phyloP scores from a whole-genome alignment of 768 basidiomycete species.

The Pseudohyphozyma bogoriensis region DNA sequence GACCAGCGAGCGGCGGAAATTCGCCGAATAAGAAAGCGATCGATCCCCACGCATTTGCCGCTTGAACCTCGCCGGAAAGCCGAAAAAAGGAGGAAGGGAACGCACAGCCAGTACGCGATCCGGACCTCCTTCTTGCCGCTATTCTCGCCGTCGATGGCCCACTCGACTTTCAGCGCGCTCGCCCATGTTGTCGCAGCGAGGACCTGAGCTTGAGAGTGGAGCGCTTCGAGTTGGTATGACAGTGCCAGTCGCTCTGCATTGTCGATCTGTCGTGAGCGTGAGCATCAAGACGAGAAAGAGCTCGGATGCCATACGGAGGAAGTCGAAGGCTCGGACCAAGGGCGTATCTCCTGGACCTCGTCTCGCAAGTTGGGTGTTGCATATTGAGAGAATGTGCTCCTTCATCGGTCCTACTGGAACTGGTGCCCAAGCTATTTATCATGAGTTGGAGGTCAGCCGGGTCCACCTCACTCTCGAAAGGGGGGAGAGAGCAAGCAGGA shows the following conservation, averaged over 20 bases:
- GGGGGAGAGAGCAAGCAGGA: neutral
- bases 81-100: neutral
- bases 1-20: too few species aligned
- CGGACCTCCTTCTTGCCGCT: too few species aligned
- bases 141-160: conserved; percentile 61
- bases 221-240: conserved; percentile 81
- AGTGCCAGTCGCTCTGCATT: conserved; percentile 73
- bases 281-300: conserved; percentile 4
- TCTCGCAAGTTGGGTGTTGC: conserved; percentile 27
- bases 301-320: conserved; percentile 57
- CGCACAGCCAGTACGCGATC: conserved; percentile 62
- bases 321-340: conserved; percentile 72
- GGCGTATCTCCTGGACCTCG: conserved; percentile 48
- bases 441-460: neutral
- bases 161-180: conserved; percentile 52
- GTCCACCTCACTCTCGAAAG: neutral
- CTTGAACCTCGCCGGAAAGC: too few species aligned
- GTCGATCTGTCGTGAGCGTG: neutral
- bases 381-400: conserved; percentile 27
- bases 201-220: conserved; percentile 39
- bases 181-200: conserved; percentile 34
- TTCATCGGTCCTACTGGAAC: conserved; percentile 26
- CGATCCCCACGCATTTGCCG: too few species aligned
- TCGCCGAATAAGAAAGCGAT: too few species aligned
- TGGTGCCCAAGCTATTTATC: conserved; percentile 15